phyloP scores from a whole-genome alignment of 306 rosid species.

The Gleditsia sinensis region DNA sequence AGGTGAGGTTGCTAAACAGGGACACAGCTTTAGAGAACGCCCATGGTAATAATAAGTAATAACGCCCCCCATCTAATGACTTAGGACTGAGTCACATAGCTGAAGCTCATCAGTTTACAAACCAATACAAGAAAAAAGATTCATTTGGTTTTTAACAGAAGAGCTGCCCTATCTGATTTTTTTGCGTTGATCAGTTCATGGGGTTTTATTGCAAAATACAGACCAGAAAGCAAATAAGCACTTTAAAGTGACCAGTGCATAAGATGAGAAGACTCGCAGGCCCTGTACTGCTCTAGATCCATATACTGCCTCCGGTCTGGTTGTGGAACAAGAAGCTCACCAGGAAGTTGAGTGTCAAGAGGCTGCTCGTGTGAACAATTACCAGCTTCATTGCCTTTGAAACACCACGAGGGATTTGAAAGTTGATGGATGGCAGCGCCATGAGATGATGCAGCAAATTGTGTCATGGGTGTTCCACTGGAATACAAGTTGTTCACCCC shows the following conservation, averaged over 20 bases:
- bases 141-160: background rate
- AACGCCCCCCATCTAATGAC: background rate
- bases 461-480: slow-evolving; percentile 60
- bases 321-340: slow-evolving; percentile 51
- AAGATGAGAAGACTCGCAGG: slow-evolving; percentile 44
- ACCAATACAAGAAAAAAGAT: background rate
- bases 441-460: slow-evolving; percentile 50
- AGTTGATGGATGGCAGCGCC: slow-evolving; percentile 49
- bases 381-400: slow-evolving; percentile 56
- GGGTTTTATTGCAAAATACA: background rate
- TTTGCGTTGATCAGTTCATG: background rate
- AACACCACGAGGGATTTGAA: slow-evolving; percentile 57
- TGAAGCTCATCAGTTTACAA: background rate
- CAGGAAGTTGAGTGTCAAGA: slow-evolving; percentile 42
- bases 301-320: slow-evolving; percentile 65
- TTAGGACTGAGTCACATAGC: background rate
- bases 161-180: background rate
- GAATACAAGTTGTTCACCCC: slow-evolving; percentile 55
- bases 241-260: slow-evolving; percentile 74
- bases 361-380: slow-evolving; percentile 58
- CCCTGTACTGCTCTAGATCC: slow-evolving; percentile 59
- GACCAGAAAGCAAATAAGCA: background rate
- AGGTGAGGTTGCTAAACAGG: background rate
- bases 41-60: background rate
- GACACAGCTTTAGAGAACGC: background rate